Evolutionary conservation across 2,329 filamentous ascomycete genomes (phyloP).

Genomic region (Penicillium psychrosexuale): DNA sequence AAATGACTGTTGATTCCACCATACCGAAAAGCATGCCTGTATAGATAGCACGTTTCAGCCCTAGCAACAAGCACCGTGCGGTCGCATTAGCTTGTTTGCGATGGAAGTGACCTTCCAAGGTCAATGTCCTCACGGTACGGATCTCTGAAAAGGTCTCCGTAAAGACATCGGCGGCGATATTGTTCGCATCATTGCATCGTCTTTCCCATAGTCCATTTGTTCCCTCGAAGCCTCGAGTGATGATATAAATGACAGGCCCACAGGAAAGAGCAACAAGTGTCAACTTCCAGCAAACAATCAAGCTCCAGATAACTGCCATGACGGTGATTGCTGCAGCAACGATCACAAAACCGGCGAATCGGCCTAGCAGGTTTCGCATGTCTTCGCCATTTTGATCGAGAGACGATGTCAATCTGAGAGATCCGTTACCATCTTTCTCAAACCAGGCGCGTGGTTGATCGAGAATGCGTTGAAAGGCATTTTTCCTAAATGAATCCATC

Average conservation of each 20-base stretch:
- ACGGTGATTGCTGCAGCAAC: conserved; percentile 64
- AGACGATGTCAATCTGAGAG: conserved; percentile 63
- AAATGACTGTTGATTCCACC: conserved; percentile 69
- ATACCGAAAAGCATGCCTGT: conserved; percentile 72
- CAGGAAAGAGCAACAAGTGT: conserved; percentile 71
- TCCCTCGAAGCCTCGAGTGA: conserved; percentile 63
- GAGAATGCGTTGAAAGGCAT: conserved; percentile 67
- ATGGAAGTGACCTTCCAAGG: conserved; percentile 69
- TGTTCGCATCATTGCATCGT: conserved; percentile 61
- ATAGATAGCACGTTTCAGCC: conserved; percentile 63
- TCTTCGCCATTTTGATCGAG: conserved; percentile 83
- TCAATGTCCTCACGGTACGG: conserved; percentile 71
- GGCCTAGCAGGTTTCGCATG: conserved; percentile 76
- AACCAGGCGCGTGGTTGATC: conserved; percentile 78
- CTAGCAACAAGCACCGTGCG: conserved; percentile 55
- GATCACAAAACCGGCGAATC: conserved; percentile 69
- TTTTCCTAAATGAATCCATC: conserved; percentile 67
- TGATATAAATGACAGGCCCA: conserved; percentile 63
- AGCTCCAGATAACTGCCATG: conserved; percentile 70
- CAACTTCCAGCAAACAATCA: conserved; percentile 73
- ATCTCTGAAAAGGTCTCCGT: conserved; percentile 76
- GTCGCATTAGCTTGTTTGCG: conserved; percentile 58
- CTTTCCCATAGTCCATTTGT: conserved; percentile 71
- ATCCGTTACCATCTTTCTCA: conserved; percentile 62
- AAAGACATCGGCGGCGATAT: conserved; percentile 60